These are phyloP conservation scores for Dryadomyces quercus-mongolicae DNA, from an alignment of 2,329 filamentous ascomycete species.

Conservation along the genomic window DNA sequence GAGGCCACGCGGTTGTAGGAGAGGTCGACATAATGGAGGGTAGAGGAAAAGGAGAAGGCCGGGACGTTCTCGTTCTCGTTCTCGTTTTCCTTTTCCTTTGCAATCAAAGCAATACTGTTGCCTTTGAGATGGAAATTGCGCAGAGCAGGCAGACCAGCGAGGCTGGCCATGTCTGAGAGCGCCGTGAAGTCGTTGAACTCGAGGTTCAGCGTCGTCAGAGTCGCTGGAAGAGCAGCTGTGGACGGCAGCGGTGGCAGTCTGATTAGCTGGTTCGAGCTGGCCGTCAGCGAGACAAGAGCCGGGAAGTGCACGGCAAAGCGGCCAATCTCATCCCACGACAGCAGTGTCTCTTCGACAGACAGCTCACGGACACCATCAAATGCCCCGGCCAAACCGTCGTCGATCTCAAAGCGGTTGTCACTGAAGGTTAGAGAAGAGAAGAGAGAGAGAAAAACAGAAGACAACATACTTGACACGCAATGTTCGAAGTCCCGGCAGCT, in stretches of 20 bases:
- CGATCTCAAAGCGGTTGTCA: conserved; percentile 55
- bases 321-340: conserved; percentile 54
- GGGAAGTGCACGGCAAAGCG: conserved; percentile 40
- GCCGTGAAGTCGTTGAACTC: conserved; percentile 59
- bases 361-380: conserved; percentile 46
- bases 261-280: conserved; percentile 45
- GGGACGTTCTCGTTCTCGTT: conserved; percentile 2
- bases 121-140: conserved; percentile 60
- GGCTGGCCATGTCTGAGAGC: conserved; percentile 42
- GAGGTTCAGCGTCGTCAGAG: conserved; percentile 52
- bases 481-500: conserved; percentile 52
- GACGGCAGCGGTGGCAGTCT: conserved; percentile 31
- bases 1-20: conserved; percentile 57
- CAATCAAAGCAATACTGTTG: conserved; percentile 59
- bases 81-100: no score
- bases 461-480: conserved; percentile 58
- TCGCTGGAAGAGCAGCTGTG: conserved; percentile 30
- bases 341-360: conserved; percentile 53
- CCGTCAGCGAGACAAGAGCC: conserved; percentile 36
- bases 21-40: conserved; percentile 55
- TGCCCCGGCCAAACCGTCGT: conserved; percentile 22
- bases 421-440: conserved; percentile 27
- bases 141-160: conserved; percentile 39
- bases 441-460: background rate
- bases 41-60: conserved; percentile 32